A percentile compares a stretch with the other conserved stretches of the same genome.
These are phyloP conservation scores for Graphilbum fragrans DNA, from an alignment of 2,329 filamentous ascomycete species.

Conservation along the genomic window DNA sequence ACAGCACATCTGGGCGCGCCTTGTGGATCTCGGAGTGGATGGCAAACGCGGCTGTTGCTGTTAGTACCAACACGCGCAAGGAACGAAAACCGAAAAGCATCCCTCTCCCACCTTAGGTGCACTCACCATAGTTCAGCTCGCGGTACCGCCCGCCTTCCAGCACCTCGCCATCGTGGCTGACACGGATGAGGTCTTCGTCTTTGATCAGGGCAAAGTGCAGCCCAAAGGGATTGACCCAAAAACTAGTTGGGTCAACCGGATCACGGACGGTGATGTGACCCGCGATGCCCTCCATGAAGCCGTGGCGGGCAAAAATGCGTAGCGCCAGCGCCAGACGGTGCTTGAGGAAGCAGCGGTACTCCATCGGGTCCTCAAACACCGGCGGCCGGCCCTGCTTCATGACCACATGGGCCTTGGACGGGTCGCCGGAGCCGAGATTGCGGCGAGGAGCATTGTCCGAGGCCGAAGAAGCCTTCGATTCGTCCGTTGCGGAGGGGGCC, in stretches of 20 bases:
- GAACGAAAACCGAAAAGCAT: background rate
- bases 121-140: slow-evolving; percentile 17
- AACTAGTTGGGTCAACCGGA: slow-evolving; percentile 43
- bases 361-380: slow-evolving; percentile 12
- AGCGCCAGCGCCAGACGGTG: slow-evolving; percentile 40
- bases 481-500: slow-evolving; percentile 6
- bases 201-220: slow-evolving; percentile 50
- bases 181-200: slow-evolving; percentile 50
- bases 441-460: background rate
- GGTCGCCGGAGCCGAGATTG: slow-evolving; percentile 9
- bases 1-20: slow-evolving; percentile 40
- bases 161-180: slow-evolving; percentile 46
- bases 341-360: slow-evolving; percentile 39
- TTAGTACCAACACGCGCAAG: background rate
- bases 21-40: slow-evolving; percentile 34
- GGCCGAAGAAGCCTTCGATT: background rate
- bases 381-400: slow-evolving; percentile 9
- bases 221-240: slow-evolving; percentile 56
- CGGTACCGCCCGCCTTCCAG: slow-evolving; percentile 41
- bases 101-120: too few relatives aligned
- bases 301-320: slow-evolving; percentile 42
- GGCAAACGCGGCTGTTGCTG: slow-evolving; percentile 12
- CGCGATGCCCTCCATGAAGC: slow-evolving; percentile 48
- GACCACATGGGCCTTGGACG: slow-evolving; percentile 7
- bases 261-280: slow-evolving; percentile 51